Percentiles rank a stretch among this genome's conserved stretches.
phyloP scores from a whole-genome alignment of 2,329 filamentous ascomycete species.

The Ascosphaera pollenicola region DNA sequence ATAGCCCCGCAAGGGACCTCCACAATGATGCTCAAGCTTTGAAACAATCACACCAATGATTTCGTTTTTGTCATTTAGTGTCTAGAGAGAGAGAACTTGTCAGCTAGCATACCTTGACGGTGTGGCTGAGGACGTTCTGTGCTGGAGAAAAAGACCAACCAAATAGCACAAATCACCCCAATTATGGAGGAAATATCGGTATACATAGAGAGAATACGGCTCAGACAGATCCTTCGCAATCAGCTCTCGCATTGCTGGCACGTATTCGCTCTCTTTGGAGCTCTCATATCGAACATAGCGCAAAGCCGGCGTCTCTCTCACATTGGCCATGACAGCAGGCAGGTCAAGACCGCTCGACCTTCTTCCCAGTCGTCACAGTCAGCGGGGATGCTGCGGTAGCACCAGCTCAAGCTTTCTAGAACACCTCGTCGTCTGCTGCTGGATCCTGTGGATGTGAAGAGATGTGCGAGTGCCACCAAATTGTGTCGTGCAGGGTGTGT shows the following conservation, averaged over 20 bases:
- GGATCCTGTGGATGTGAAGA: too few species aligned
- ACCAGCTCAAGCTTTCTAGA: too few species aligned
- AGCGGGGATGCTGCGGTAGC: too few species aligned
- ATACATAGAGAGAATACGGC: slow-evolving; percentile 98
- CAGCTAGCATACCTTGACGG: background rate
- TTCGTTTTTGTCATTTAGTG: slow-evolving; percentile 26
- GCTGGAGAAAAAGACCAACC: slow-evolving; percentile 25
- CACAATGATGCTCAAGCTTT: slow-evolving; percentile 78
- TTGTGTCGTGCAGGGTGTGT: too few species aligned
- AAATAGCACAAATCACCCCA: slow-evolving; percentile 97
- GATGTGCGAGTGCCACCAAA: too few species aligned
- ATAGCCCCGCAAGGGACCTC: slow-evolving; percentile 74
- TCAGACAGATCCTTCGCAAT: slow-evolving; percentile 95
- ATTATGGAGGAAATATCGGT: slow-evolving; percentile 93
- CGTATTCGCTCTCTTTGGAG: slow-evolving; percentile 39
- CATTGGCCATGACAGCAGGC: slow-evolving; percentile 15
- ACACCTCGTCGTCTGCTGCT: too few species aligned
- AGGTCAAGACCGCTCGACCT: slow-evolving; percentile 3
- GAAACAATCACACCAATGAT: slow-evolving; percentile 84
- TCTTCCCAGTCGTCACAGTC: too few species aligned
- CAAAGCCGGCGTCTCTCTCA: too few species aligned
- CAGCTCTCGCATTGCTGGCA: slow-evolving; percentile 70
- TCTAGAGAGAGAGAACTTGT: slow-evolving; percentile 14
- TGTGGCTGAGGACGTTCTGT: background rate
- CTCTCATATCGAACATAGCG: slow-evolving; percentile 38